Evolutionary conservation across 108 stramenopile species (phyloP).

Genomic region (Fistulifera solaris): DNA sequence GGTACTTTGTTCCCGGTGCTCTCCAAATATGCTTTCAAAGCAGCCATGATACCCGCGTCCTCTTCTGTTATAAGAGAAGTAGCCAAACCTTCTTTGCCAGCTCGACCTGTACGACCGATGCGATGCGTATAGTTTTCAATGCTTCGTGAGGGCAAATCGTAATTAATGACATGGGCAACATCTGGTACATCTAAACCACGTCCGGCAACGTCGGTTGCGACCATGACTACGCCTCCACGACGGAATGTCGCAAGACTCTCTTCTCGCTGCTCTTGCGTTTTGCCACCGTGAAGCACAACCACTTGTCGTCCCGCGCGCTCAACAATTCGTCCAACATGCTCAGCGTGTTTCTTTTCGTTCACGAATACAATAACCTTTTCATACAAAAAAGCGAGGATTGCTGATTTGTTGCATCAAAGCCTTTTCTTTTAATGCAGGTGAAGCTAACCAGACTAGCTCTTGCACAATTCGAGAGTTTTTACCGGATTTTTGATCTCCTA

Average conservation of each 20-base stretch:
- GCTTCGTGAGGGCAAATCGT: constrained; percentile 81
- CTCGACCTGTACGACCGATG: constrained; percentile 97
- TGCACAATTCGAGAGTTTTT: constrained; percentile 94
- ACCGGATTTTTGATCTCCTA: constrained; percentile 87
- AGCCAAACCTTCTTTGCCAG: constrained; percentile 91
- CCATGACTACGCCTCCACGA: constrained; percentile 61
- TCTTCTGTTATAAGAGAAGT: constrained; percentile 90
- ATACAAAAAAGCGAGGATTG: constrained; percentile 16
- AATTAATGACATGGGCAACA: constrained; percentile 95
- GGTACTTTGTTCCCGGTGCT: constrained; percentile 67
- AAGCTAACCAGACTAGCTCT: constrained; percentile 65
- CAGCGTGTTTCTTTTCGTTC: constrained; percentile 91
- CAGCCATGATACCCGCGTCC: constrained; percentile 88
- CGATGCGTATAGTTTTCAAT: constrained; percentile 97
- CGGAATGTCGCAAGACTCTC: constrained; percentile 83
- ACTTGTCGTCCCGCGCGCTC: constrained; percentile 59
- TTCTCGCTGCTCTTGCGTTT: constrained; percentile 96
- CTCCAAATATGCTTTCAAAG: constrained; percentile 72
- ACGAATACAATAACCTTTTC: constrained; percentile 97
- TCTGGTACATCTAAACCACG: constrained; percentile 95
- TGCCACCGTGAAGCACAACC: constrained; percentile 94
- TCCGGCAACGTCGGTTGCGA: constrained; percentile 97
- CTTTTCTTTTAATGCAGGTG: constrained; percentile 76
- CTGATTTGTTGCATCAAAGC: constrained; percentile 42
- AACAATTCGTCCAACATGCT: constrained; percentile 69